Conservation (phyloP, 192 early-diverging fungal species). For the Coemansia sp. region DNA sequence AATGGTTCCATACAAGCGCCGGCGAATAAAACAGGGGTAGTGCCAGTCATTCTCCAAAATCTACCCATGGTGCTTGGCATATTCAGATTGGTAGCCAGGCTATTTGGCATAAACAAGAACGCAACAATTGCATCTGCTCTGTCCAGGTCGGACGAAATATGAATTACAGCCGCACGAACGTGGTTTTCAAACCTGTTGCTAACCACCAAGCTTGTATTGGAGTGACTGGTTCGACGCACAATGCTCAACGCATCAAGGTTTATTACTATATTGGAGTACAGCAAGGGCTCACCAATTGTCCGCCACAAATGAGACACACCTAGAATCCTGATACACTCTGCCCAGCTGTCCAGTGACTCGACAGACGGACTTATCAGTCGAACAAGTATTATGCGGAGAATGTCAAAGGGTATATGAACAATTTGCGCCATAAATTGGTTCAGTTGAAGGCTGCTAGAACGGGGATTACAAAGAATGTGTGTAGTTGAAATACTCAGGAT, state of each 20-base stretch:
- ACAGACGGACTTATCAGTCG: not conserved
- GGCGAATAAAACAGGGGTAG: not conserved
- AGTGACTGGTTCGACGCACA: not conserved
- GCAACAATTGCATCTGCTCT: not conserved
- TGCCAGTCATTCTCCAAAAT: not conserved
- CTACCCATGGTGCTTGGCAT: not conserved
- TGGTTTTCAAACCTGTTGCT: not conserved
- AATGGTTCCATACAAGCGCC: not conserved
- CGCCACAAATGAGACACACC: not conserved
- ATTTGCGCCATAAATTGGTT: not conserved
- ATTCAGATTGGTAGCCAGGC: not conserved
- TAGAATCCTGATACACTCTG: not conserved
- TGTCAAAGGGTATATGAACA: not conserved
- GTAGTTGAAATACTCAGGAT: too few species aligned
- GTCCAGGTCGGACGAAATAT: not conserved
- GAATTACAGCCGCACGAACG: not conserved
- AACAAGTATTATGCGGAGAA: not conserved
- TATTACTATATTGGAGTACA: not conserved
- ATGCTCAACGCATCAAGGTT: too few species aligned
- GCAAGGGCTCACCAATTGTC: not conserved
- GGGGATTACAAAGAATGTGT: too few species aligned
- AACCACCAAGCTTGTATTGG: not conserved
- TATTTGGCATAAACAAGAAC: not conserved
- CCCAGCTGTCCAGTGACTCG: not conserved
- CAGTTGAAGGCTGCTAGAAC: not conserved